Evolutionary conservation across 495 filamentous ascomycete genomes (phyloP), one percentile per base, ranked within the genome.

Genomic region (Penicillium desertorum): DNA sequence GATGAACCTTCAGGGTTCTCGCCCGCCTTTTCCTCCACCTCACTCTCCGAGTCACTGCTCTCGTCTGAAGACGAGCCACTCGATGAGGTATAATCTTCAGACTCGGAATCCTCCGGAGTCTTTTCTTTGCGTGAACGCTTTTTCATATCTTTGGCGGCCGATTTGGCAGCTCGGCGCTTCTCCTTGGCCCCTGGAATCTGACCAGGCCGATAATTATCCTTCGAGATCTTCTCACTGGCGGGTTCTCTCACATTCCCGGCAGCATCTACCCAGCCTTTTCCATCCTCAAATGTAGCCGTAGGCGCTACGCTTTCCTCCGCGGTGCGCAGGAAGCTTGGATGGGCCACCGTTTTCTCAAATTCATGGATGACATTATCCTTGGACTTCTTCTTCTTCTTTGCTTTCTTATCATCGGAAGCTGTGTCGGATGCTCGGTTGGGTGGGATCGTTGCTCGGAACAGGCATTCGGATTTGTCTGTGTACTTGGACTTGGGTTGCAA

Each of bases 261-360:
- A 61, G 84, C 82, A 65, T 96, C 89, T 4, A 96, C 79, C 94
- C 94, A 97, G 0, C 94, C 93, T 61, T 89, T 89, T 16, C 86
- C 91, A 29, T 97, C 69, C 42, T 81, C 78, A 50, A 71, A 80
- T 19, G 66, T 62, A 4, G 67, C 71, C 2, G 76, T 66, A 57
- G 63, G 58, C 57, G 70, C 11, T 59, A 70, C 42, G 42, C 64
- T 61, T 58, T 78, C 67, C 22, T 63, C 61, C 5, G 52, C 59
- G 0, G 72, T 69, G 59, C 86, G 88, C 50, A 95, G 70, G 64
- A 96, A 96, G 14, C 81, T 87, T 0, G 89, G 86, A 54, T 89
- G 85, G 55, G 95, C 92, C 37, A 80, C 79, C 2, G 87, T 88
- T 57, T 88, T 90, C 59, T 83, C 76, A 69, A 94, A 95, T 63